Percentiles rank a stretch among this genome's conserved stretches.
These are phyloP conservation scores for Cytidiella melzeri DNA, from an alignment of 768 basidiomycete genomes.

Conservation along the genomic window DNA sequence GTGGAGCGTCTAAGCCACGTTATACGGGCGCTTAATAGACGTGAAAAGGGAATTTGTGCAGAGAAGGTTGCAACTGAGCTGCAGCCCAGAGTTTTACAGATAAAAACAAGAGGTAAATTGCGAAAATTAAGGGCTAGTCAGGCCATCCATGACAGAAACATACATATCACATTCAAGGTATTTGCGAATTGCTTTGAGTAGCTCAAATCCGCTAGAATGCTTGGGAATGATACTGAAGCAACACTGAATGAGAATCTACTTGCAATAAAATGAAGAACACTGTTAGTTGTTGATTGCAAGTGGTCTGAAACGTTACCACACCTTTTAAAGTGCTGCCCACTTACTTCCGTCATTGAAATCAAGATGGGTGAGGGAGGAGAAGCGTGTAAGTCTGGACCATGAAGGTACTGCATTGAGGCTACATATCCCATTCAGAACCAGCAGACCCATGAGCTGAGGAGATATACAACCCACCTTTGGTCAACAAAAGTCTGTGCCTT, in stretches of 20 bases:
- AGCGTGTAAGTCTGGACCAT: neutral
- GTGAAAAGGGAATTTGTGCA: too few relatives aligned
- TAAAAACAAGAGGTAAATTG: too few relatives aligned
- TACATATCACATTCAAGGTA: slow-evolving; percentile 7
- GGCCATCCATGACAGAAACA: too few relatives aligned
- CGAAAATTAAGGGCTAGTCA: too few relatives aligned
- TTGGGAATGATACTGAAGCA: slow-evolving; percentile 1
- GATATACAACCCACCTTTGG: neutral
- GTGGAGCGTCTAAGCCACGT: too few relatives aligned
- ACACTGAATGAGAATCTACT: neutral
- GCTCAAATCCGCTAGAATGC: neutral
- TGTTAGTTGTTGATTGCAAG: neutral
- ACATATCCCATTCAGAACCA: neutral
- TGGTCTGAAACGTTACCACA: neutral
- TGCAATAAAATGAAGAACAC: too few relatives aligned
- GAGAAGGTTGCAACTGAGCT: too few relatives aligned
- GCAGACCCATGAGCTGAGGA: neutral
- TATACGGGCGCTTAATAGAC: too few relatives aligned
- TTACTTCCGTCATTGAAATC: slow-evolving; percentile 1
- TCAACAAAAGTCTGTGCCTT: neutral
- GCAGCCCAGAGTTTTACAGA: too few relatives aligned
- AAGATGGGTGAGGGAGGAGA: neutral
- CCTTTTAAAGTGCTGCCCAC: slow-evolving; percentile 1
- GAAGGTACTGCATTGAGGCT: neutral
- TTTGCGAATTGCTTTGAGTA: neutral